Evolutionary conservation across 352 stramenopile species (phyloP).

Genomic region (Globisporangium takayamanum): DNA sequence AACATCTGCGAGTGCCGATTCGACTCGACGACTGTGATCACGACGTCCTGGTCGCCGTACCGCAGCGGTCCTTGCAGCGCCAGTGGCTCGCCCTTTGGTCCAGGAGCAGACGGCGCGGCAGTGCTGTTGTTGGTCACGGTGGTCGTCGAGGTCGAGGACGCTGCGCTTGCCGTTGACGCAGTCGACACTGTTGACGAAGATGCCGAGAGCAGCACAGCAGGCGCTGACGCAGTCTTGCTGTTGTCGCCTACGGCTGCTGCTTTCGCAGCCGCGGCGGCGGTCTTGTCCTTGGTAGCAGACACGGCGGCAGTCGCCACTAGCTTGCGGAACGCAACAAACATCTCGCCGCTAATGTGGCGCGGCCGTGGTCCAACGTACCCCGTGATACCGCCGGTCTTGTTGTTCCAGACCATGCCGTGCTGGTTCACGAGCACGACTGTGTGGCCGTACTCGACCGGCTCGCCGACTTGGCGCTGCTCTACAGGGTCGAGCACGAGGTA

Average conservation of each 20-base stretch:
- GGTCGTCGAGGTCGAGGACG: slow-evolving; percentile 5
- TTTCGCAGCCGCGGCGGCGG: neutral
- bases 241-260: neutral
- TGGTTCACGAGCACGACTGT: slow-evolving; percentile 80
- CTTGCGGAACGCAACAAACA: slow-evolving; percentile 64
- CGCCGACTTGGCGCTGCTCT: slow-evolving; percentile 29
- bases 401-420: slow-evolving; percentile 83
- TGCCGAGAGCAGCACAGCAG: slow-evolving; percentile 2
- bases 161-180: slow-evolving; percentile 9
- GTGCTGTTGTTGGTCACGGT: neutral
- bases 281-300: neutral
- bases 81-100: neutral
- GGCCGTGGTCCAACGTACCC: slow-evolving; percentile 71
- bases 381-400: slow-evolving; percentile 85
- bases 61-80: slow-evolving; percentile 23
- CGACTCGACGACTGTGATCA: slow-evolving; percentile 66
- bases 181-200: neutral
- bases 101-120: slow-evolving; percentile 7
- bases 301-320: neutral
- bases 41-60: slow-evolving; percentile 68
- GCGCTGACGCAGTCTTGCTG: slow-evolving; percentile 11
- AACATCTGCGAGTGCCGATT: slow-evolving; percentile 83
- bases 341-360: slow-evolving; percentile 62
- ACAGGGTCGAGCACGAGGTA: slow-evolving; percentile 69
- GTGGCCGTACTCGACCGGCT: slow-evolving; percentile 67